phyloP scores from a whole-genome alignment of 106 monocot species.

The Phalaenopsis aphrodite region DNA sequence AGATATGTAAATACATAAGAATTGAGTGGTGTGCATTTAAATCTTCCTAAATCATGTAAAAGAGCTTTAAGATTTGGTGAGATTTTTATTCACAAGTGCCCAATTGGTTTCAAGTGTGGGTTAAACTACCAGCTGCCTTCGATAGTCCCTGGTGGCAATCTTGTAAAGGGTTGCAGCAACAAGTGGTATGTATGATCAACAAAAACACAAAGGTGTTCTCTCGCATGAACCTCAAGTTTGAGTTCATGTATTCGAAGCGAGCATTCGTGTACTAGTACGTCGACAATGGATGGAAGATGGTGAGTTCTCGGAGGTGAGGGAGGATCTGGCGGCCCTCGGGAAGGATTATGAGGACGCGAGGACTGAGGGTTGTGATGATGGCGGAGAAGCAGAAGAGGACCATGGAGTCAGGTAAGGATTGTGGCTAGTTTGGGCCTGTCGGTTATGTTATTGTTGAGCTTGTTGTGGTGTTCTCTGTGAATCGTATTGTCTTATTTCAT shows the following conservation, averaged over 20 bases:
- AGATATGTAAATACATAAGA: no score
- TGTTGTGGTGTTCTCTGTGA: background rate
- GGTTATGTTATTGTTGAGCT: background rate
- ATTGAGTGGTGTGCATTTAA: no score
- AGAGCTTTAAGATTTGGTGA: background rate
- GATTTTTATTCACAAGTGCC: conserved; percentile 31
- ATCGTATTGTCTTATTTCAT: background rate
- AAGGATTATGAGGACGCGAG: conserved; percentile 94
- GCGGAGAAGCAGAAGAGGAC: conserved; percentile 36
- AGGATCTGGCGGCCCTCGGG: conserved; percentile 83
- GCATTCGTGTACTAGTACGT: conserved; percentile 97
- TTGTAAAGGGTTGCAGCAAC: conserved; percentile 73
- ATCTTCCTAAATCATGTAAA: no score
- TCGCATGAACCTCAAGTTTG: conserved; percentile 89
- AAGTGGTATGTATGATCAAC: conserved; percentile 89
- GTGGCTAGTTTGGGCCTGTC: background rate
- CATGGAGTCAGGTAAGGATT: conserved; percentile 12
- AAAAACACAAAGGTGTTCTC: conserved; percentile 93
- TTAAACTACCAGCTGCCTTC: conserved; percentile 92
- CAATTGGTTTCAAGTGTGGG: conserved; percentile 92
- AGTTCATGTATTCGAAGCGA: conserved; percentile 86
- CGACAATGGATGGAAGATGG: conserved; percentile 91
- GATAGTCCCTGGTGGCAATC: conserved; percentile 76
- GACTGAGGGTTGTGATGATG: conserved; percentile 60
- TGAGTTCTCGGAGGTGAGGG: conserved; percentile 81